These are phyloP conservation scores for Lipomyces chichibuensis DNA, from an alignment of 805 yeast species.

Conservation along the genomic window DNA sequence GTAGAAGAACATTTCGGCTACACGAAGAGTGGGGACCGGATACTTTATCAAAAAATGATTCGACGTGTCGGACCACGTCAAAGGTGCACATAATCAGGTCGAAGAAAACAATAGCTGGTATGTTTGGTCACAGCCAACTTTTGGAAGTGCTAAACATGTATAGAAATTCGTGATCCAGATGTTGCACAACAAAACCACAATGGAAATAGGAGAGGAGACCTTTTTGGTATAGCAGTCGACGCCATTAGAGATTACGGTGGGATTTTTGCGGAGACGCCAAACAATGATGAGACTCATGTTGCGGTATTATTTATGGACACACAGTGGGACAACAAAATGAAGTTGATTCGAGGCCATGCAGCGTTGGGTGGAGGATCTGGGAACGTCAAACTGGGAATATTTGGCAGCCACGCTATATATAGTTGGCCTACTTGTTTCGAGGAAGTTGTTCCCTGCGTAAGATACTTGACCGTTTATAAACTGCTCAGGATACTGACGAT, in stretches of 20 bases:
- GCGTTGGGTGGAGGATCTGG: conserved; percentile 89
- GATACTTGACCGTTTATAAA: neutral
- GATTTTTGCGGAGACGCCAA: conserved; percentile 48
- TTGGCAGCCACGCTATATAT: conserved; percentile 90
- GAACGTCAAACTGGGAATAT: conserved; percentile 75
- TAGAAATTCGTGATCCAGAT: conserved; percentile 73
- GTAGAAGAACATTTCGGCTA: conserved; percentile 75
- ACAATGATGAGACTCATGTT: conserved; percentile 62
- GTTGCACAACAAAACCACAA: conserved; percentile 82
- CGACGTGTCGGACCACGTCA: conserved; percentile 57
- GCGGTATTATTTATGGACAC: conserved; percentile 86
- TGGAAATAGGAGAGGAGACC: conserved; percentile 73
- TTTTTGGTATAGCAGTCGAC: conserved; percentile 80
- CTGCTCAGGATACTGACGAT: neutral
- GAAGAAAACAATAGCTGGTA: conserved; percentile 58
- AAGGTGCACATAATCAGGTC: conserved; percentile 78
- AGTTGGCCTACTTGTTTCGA: conserved; percentile 91
- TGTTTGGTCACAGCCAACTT: neutral
- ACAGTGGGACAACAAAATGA: conserved; percentile 68
- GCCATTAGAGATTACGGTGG: conserved; percentile 62
- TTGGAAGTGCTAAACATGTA: neutral
- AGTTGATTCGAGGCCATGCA: conserved; percentile 80
- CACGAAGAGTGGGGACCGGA: conserved; percentile 64
- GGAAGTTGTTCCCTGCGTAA: conserved; percentile 54
- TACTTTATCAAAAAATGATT: conserved; percentile 56